A percentile compares a stretch with the other conserved stretches of the same genome.
Evolutionary conservation across 2,329 filamentous ascomycete species (phyloP).

Genomic region (Zymoseptoria brevis): DNA sequence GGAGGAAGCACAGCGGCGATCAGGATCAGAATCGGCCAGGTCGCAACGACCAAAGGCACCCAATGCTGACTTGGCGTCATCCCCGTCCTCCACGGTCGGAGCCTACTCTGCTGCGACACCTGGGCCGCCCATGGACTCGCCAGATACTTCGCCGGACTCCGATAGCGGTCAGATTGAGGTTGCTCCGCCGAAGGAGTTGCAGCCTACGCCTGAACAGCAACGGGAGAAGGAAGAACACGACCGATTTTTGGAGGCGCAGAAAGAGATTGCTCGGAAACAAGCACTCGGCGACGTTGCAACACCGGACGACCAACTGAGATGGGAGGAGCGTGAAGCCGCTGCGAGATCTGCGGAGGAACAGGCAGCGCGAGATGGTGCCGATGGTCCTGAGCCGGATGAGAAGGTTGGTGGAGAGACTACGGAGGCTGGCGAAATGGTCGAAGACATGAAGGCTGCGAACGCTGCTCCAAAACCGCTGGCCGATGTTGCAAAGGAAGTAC

Average conservation of each 20-base stretch:
- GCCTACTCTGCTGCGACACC: constrained; percentile 68
- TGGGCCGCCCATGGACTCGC: constrained; percentile 46
- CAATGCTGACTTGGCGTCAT: constrained; percentile 32
- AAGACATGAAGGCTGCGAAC: constrained; percentile 14
- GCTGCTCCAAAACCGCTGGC: neutral
- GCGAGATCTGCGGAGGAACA: constrained; percentile 35
- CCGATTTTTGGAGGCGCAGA: constrained; percentile 42
- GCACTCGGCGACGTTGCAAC: constrained; percentile 42
- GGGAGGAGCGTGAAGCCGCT: constrained; percentile 38
- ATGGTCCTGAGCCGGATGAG: constrained; percentile 22
- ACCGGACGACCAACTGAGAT: constrained; percentile 51
- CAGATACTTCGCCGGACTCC: constrained; percentile 29
- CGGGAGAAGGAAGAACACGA: constrained; percentile 48
- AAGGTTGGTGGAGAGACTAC: constrained; percentile 14
- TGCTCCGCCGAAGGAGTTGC: constrained; percentile 26
- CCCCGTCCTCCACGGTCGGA: constrained; percentile 57
- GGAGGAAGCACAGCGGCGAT: constrained; percentile 31
- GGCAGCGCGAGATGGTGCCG: constrained; percentile 28
- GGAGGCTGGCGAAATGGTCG: constrained; percentile 20
- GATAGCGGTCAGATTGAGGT: constrained; percentile 22
- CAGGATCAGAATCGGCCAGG: constrained; percentile 31
- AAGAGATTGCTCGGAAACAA: constrained; percentile 37
- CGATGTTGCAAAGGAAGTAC: neutral
- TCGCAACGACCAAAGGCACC: constrained; percentile 24
- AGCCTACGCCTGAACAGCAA: constrained; percentile 31